phyloP scores from a whole-genome alignment of 495 filamentous ascomycete genomes.

The Aspergillus baeticus region DNA sequence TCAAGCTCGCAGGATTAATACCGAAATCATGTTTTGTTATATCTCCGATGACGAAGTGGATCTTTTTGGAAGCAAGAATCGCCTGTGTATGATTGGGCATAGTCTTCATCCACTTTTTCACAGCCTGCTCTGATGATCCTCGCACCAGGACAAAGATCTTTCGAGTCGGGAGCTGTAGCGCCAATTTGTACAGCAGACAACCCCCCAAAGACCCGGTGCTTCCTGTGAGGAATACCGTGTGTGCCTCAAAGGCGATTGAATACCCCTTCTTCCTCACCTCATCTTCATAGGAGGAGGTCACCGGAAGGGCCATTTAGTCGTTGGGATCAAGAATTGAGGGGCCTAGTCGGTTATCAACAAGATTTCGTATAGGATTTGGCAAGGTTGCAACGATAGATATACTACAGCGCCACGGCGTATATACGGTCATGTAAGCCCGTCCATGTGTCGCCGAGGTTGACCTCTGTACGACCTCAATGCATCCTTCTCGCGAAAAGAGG shows the following conservation, averaged over 20 bases:
- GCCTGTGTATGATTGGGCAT: slow-evolving; percentile 34
- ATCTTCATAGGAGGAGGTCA: slow-evolving; percentile 19
- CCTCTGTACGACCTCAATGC: slow-evolving; percentile 3
- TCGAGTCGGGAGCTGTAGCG: slow-evolving; percentile 33
- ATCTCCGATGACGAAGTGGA: slow-evolving; percentile 35
- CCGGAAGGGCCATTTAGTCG: slow-evolving; percentile 15
- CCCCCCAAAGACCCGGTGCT: slow-evolving; percentile 39
- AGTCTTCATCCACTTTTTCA: slow-evolving; percentile 29
- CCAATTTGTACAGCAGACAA: slow-evolving; percentile 38
- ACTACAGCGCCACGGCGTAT: not conserved
- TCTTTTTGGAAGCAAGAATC: slow-evolving; percentile 27
- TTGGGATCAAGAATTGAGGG: too few species aligned
- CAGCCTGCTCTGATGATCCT: slow-evolving; percentile 23
- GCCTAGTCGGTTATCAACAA: too few species aligned
- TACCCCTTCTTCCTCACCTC: slow-evolving; percentile 30
- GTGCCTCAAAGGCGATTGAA: slow-evolving; percentile 24
- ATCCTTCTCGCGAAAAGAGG: not conserved
- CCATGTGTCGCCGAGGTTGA: slow-evolving; percentile 14
- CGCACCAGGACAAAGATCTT: slow-evolving; percentile 36
- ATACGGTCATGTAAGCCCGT: not conserved
- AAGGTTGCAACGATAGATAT: not conserved
- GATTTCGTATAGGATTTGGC: too few species aligned
- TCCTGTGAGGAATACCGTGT: slow-evolving; percentile 38
- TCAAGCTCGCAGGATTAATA: slow-evolving; percentile 19
- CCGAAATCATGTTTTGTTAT: slow-evolving; percentile 30